A percentile compares a stretch with the other conserved stretches of the same genome.
These are phyloP conservation scores for Tilletia setariae DNA, from an alignment of 1,284 basidiomycete genomes.

Conservation along the genomic window DNA sequence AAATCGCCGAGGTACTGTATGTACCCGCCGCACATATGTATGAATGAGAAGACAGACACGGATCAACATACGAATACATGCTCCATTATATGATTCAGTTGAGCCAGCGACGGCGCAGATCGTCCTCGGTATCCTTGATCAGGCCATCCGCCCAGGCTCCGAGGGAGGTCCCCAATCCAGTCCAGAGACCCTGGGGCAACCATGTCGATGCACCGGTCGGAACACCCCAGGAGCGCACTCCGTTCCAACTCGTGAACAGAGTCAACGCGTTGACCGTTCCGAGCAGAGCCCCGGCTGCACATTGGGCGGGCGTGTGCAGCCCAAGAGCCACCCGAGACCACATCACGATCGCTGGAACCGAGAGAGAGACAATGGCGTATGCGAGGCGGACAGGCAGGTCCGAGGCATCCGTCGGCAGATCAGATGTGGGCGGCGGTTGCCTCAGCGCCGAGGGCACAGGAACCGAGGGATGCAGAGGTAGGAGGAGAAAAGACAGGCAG, in stretches of 20 bases:
- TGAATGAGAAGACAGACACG: no score
- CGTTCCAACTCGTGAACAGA: conserved; percentile 12
- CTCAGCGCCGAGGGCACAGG: conserved; percentile 11
- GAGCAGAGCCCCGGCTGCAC: conserved; percentile 16
- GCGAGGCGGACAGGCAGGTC: neutral
- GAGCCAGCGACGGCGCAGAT: neutral
- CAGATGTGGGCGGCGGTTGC: neutral
- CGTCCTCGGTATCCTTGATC: neutral
- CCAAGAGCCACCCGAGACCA: conserved; percentile 24
- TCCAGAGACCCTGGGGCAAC: neutral
- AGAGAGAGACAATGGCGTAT: neutral
- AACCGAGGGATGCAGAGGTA: conserved; percentile 3
- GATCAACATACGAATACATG: neutral
- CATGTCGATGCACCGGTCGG: neutral
- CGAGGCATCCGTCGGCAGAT: neutral
- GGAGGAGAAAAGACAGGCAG: conserved; percentile 13
- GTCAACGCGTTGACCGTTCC: conserved; percentile 10
- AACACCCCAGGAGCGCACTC: neutral
- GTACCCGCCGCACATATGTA: no score
- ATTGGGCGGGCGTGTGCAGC: conserved; percentile 22
- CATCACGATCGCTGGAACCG: conserved; percentile 20
- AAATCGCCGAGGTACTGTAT: no score
- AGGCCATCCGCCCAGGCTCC: neutral
- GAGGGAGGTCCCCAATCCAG: neutral
- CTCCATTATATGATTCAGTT: neutral